Evolutionary conservation across 768 basidiomycete species (phyloP).

Genomic region (button mushroom (Agaricus bisporus)): DNA sequence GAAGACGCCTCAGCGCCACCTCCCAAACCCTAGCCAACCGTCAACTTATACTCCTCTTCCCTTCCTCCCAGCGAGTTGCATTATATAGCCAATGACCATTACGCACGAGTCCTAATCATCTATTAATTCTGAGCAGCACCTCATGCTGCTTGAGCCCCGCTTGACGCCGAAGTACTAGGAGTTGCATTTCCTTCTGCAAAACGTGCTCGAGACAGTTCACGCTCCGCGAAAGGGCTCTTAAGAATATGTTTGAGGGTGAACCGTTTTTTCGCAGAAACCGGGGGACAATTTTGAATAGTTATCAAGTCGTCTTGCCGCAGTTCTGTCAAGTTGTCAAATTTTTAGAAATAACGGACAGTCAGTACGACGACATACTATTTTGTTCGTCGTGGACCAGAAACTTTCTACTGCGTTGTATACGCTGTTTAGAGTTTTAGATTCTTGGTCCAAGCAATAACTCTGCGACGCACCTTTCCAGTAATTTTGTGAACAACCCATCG

Average conservation of each 20-base stretch:
- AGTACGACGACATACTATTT: constrained; percentile 45
- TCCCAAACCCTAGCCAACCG: neutral
- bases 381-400: constrained; percentile 70
- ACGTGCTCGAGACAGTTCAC: constrained; percentile 32
- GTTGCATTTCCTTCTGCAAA: constrained; percentile 14
- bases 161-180: constrained; percentile 11
- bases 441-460: neutral
- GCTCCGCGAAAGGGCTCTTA: constrained; percentile 62
- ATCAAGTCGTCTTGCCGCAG: constrained; percentile 67
- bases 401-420: constrained; percentile 71
- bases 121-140: neutral
- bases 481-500: constrained; percentile 65
- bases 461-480: constrained; percentile 64
- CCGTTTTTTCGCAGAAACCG: constrained; percentile 71
- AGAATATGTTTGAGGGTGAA: constrained; percentile 66
- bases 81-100: neutral
- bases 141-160: constrained; percentile 7
- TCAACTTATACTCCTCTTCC: neutral
- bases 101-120: neutral
- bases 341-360: neutral
- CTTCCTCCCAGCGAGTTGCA: neutral
- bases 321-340: constrained; percentile 28
- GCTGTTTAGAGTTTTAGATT: constrained; percentile 31
- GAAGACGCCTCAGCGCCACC: constrained; percentile 16
- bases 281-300: constrained; percentile 75